phyloP scores from a whole-genome alignment of 371 early-diverging fungal species.

The Actinomucor elegans region DNA sequence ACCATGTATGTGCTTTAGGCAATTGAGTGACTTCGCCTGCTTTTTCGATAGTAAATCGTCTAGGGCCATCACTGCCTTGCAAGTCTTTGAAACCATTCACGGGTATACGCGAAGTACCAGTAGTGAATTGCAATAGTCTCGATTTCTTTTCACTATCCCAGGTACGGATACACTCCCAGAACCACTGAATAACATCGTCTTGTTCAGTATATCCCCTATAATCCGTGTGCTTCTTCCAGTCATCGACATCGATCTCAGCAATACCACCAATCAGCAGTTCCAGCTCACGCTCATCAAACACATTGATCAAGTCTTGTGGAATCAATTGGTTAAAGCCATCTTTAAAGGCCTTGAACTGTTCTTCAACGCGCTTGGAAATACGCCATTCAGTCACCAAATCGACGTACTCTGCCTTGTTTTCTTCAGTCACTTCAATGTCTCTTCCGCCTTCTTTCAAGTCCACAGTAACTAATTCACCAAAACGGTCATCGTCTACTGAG shows the following conservation, averaged over 20 bases:
- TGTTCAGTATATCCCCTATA: constrained; percentile 96
- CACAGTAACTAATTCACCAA: constrained; percentile 89
- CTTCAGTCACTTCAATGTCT: constrained; percentile 94
- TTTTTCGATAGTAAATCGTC: constrained; percentile 96
- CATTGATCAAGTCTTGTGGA: constrained; percentile 88
- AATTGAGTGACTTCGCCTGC: constrained; percentile 81
- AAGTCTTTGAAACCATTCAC: constrained; percentile 98
- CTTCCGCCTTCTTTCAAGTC: constrained; percentile 91
- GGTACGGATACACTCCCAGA: constrained; percentile 92
- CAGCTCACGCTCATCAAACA: constrained; percentile 98
- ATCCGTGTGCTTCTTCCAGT: constrained; percentile 99
- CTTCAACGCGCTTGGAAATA: constrained; percentile 83
- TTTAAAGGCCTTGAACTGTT: constrained; percentile 92
- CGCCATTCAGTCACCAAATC: constrained; percentile 85
- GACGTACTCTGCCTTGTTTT: constrained; percentile 97
- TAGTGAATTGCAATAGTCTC: constrained; percentile 95
- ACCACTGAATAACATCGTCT: constrained; percentile 96
- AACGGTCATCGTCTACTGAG: constrained; percentile 89
- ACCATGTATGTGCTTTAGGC: constrained; percentile 96
- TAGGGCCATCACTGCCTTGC: constrained; percentile 95
- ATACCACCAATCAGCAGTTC: constrained; percentile 98
- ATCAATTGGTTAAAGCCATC: constrained; percentile 97
- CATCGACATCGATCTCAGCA: constrained; percentile 98
- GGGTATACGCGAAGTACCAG: constrained; percentile 97
- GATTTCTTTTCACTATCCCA: constrained; percentile 95